These are phyloP conservation scores for Apiospora pterosperma DNA, from an alignment of 2,329 filamentous ascomycete genomes.

Conservation along the genomic window DNA sequence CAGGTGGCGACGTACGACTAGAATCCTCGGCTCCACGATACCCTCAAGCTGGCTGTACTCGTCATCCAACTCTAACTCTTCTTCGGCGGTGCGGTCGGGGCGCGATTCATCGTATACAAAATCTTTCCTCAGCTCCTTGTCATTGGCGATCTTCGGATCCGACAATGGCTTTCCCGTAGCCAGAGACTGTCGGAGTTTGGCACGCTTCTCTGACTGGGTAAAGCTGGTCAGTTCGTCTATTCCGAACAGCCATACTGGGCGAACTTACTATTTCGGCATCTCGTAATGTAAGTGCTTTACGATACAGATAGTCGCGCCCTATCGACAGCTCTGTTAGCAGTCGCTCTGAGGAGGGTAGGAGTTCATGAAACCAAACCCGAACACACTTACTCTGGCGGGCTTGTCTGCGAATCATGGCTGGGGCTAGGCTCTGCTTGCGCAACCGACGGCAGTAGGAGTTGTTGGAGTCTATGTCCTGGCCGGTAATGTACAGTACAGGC, in stretches of 20 bases:
- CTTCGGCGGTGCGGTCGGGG: constrained; percentile 62
- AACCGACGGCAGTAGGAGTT: constrained; percentile 11
- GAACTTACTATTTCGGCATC: constrained; percentile 79
- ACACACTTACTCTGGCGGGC: constrained; percentile 60
- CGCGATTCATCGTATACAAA: constrained; percentile 91
- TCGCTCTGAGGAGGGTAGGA: not conserved
- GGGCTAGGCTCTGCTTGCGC: not conserved
- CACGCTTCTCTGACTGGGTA: constrained; percentile 65
- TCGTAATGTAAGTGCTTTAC: constrained; percentile 78
- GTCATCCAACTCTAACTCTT: constrained; percentile 75
- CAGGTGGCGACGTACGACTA: constrained; percentile 68
- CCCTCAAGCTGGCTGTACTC: constrained; percentile 92
- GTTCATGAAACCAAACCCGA: not conserved
- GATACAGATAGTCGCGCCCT: constrained; percentile 77
- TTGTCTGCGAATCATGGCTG: constrained; percentile 53
- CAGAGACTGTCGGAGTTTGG: constrained; percentile 80
- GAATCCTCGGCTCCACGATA: constrained; percentile 80
- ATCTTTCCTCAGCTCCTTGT: constrained; percentile 78
- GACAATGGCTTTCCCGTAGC: constrained; percentile 80
- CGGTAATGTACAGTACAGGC: not conserved
- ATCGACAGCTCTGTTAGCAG: not conserved
- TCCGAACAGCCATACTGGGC: not conserved
- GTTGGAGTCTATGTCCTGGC: not conserved
- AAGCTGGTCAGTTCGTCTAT: not conserved
- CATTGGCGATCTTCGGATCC: constrained; percentile 78